Evolutionary conservation across 1,284 basidiomycete genomes (phyloP).

Genomic region (Sporisorium exsertum): DNA sequence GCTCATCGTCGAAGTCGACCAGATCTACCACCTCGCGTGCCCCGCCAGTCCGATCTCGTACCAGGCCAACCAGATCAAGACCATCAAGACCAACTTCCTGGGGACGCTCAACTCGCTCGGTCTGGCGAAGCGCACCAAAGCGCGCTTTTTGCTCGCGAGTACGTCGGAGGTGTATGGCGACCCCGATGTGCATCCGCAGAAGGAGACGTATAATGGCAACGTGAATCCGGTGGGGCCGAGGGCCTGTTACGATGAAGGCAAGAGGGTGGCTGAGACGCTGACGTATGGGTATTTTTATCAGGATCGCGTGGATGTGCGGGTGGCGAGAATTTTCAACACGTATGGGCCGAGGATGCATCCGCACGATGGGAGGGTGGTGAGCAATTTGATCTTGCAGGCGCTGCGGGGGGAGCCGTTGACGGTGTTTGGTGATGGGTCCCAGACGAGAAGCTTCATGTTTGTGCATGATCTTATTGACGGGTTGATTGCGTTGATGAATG

Average conservation of each 20-base stretch:
- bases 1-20: constrained; percentile 59
- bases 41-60: constrained; percentile 61
- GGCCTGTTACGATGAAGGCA: constrained; percentile 96
- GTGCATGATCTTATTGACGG: constrained; percentile 76
- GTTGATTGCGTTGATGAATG: constrained; percentile 67
- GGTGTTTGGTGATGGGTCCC: constrained; percentile 93
- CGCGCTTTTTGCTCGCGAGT: constrained; percentile 92
- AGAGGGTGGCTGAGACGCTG: constrained; percentile 60
- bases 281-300: constrained; percentile 80
- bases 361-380: constrained; percentile 93
- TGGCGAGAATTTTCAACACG: constrained; percentile 63
- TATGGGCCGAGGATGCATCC: constrained; percentile 80
- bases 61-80: constrained; percentile 64
- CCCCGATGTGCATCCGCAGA: constrained; percentile 95
- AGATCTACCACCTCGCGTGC: constrained; percentile 64
- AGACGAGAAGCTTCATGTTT: constrained; percentile 87
- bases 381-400: constrained; percentile 97
- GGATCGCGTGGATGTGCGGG: constrained; percentile 86
- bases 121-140: constrained; percentile 96
- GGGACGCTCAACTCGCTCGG: constrained; percentile 91
- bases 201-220: constrained; percentile 77
- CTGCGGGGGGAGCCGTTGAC: constrained; percentile 94
- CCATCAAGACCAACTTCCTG: constrained; percentile 95
- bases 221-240: constrained; percentile 97
- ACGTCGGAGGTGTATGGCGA: constrained; percentile 98